Evolutionary conservation across 768 basidiomycete species (phyloP), one percentile per base, ranked within the genome.

Genomic region (Lenzites betulinus): DNA sequence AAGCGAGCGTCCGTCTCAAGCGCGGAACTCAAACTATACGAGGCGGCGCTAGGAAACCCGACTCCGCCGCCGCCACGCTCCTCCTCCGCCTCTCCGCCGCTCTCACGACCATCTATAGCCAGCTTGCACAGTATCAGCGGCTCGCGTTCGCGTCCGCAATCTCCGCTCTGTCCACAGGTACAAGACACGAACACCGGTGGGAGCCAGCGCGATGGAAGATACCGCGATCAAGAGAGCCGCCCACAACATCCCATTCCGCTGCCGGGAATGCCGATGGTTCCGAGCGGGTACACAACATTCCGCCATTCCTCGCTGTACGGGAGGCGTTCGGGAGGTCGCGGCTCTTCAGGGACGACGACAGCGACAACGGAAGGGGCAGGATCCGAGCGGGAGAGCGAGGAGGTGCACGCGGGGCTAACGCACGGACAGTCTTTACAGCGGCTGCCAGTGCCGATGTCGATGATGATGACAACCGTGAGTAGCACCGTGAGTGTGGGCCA

Each of bases 201-300:
- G 2, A 7, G 7, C 38, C 38, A 13, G 15, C 28, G 22, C 51
- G 43, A 39, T 38, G 30, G 28, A 25, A 46, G 28, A 33, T 33
- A 33, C 30, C n/a, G n/a, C n/a, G n/a, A n/a, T n/a, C n/a, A n/a
- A n/a, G 38, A 52, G 25, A 25, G 8, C 7, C 51, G 30, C 11
- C 54, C 30, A 2, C 6, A 23, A 18, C 62, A 63, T 36, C 62
- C 62, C 12, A 51, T 63, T 22, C 62, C 62, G 22, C 33, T 63
- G 11, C 62, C 62, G 16, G 62, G 57, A 16, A 63, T 63, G 62
- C 62, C 57, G 33, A 54, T 63, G 51, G 62, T 63, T 22, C 62
- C 62, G 23, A 50, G 48, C 12, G 62, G 62, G 3, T 63, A 63
- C 51, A 58, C 62, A 18, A 63, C 62, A 5, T 63, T 63, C 49